phyloP scores from a whole-genome alignment of 192 early-diverging fungal genomes.

The Lobosporangium transversale region DNA sequence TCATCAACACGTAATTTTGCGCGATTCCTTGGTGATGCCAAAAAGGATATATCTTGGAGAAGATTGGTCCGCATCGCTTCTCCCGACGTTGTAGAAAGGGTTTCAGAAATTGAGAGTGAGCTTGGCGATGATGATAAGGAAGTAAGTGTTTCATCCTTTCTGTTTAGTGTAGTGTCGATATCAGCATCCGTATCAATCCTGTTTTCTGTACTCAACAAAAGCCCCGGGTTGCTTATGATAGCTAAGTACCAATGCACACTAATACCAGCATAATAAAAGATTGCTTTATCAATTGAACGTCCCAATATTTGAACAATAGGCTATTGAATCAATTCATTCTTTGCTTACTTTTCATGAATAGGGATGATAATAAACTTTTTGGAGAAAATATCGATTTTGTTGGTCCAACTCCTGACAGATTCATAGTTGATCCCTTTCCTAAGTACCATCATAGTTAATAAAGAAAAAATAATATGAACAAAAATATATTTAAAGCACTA shows the following conservation, averaged over 20 bases:
- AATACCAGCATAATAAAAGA: too few species aligned
- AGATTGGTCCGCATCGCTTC: not conserved
- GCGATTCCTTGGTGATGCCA: not conserved
- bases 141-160: not conserved
- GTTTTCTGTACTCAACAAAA: constrained; percentile 32
- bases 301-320: too few species aligned
- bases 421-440: constrained; percentile 55
- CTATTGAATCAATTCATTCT: too few species aligned
- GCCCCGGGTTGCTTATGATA: constrained; percentile 76
- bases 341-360: constrained; percentile 72
- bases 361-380: constrained; percentile 81
- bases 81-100: not conserved
- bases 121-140: not conserved
- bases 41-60: too few species aligned
- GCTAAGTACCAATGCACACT: constrained; percentile 89
- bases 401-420: constrained; percentile 78
- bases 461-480: too few species aligned
- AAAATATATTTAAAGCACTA: not conserved
- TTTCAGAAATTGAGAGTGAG: not conserved
- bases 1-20: not conserved
- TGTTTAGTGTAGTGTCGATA: not conserved
- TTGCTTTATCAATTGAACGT: too few species aligned
- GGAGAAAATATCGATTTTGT: constrained; percentile 75
- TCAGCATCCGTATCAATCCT: not conserved
- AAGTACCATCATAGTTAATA: not conserved